Percentiles rank a stretch among this genome's conserved stretches.
Evolutionary conservation across 2,329 filamentous ascomycete species (phyloP).

Genomic region (Botrytis deweyae): DNA sequence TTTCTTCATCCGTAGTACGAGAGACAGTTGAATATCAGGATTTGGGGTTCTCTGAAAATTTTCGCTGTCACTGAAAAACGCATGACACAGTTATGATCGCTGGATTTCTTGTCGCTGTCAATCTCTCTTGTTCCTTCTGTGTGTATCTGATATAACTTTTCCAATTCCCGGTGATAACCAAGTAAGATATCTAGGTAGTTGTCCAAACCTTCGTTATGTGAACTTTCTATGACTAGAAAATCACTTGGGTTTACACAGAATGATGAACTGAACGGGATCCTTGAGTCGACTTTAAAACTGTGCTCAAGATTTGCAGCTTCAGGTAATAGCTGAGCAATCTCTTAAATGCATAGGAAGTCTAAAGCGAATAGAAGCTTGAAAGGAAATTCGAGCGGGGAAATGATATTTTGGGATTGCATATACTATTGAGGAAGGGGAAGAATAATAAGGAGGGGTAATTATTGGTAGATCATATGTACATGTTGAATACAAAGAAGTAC

Average conservation of each 20-base stretch:
- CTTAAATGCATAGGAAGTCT: not conserved
- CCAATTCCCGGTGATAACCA: too few species aligned
- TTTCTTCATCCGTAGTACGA: too few species aligned
- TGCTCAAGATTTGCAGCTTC: not conserved
- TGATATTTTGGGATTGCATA: not conserved
- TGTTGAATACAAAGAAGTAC: not conserved
- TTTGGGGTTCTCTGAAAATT: too few species aligned
- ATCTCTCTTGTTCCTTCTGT: too few species aligned
- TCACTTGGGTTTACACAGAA: not conserved
- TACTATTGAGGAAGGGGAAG: not conserved
- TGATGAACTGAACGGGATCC: not conserved
- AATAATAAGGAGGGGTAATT: not conserved
- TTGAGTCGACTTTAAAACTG: too few species aligned
- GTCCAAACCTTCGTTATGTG: too few species aligned
- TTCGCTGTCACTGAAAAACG: too few species aligned
- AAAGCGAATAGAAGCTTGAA: not conserved
- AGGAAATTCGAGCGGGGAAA: not conserved
- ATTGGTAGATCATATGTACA: rapidly evolving
- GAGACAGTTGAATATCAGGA: too few species aligned
- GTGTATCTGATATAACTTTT: too few species aligned
- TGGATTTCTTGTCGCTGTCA: too few species aligned
- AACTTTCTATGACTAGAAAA: not conserved
- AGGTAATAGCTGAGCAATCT: not conserved
- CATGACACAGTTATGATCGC: too few species aligned
- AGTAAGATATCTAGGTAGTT: too few species aligned